A percentile compares a stretch with the other conserved stretches of the same genome.
Evolutionary conservation across 2,329 filamentous ascomycete species (phyloP).

Genomic region (Fusarium protoensiforme): DNA sequence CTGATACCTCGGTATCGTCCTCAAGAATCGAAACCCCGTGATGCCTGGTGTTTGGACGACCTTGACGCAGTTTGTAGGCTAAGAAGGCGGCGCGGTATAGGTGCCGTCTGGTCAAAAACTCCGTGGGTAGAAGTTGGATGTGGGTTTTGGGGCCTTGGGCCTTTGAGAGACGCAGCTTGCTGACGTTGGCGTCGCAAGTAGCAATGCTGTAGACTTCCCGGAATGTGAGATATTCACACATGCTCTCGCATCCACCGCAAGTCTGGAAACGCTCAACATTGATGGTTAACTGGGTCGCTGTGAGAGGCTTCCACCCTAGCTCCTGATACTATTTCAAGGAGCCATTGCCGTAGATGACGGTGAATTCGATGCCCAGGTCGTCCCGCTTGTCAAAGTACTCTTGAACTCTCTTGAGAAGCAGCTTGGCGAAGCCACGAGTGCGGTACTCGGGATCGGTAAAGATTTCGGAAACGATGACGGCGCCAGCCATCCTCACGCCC

Average conservation of each 20-base stretch:
- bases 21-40: conserved; percentile 15
- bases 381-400: conserved; percentile 44
- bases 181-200: conserved; percentile 40
- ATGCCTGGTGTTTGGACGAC: background rate
- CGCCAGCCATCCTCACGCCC: conserved; percentile 39
- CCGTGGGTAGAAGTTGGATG: conserved; percentile 48
- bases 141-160: conserved; percentile 42
- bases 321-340: conserved; percentile 47
- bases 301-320: conserved; percentile 49
- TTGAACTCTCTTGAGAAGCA: conserved; percentile 47
- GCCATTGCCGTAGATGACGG: conserved; percentile 50
- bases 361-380: conserved; percentile 44
- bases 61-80: conserved; percentile 33
- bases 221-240: background rate
- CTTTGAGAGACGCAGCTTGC: conserved; percentile 37
- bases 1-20: conserved; percentile 40
- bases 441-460: conserved; percentile 50
- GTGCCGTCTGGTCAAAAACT: conserved; percentile 47
- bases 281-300: conserved; percentile 42
- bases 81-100: conserved; percentile 45
- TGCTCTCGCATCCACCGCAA: background rate
- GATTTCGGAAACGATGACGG: conserved; percentile 49
- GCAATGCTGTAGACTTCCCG: conserved; percentile 23
- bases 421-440: conserved; percentile 49
- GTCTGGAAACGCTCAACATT: background rate